Percentiles rank a stretch among this genome's conserved stretches.
Evolutionary conservation across 768 basidiomycete genomes (phyloP).

Genomic region (Ramaria sp.): DNA sequence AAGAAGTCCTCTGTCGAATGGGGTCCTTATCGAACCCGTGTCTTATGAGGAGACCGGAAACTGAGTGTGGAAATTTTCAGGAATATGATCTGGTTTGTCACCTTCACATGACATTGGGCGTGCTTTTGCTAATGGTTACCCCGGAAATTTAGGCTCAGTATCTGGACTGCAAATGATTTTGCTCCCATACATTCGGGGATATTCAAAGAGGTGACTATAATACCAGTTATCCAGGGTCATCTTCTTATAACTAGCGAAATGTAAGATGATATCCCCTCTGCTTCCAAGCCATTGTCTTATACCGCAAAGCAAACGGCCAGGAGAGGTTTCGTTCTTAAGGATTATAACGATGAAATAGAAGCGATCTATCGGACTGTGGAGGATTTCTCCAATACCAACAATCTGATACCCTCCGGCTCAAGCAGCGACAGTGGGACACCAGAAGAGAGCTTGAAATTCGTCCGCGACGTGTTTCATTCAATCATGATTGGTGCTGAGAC

Average conservation of each 20-base stretch:
- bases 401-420: conserved; percentile 8
- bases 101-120: background rate
- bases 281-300: conserved; percentile 31
- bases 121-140: background rate
- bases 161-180: conserved; percentile 16
- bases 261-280: conserved; percentile 34
- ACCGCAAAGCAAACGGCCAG: conserved; percentile 36
- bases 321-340: conserved; percentile 26
- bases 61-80: conserved; percentile 22
- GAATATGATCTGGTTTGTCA: conserved; percentile 23
- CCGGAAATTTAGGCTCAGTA: conserved; percentile 14
- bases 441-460: conserved; percentile 1
- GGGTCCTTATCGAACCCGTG: conserved; percentile 26
- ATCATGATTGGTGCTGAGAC: background rate
- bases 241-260: background rate
- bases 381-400: conserved; percentile 17
- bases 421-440: background rate
- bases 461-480: background rate
- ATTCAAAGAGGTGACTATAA: conserved; percentile 20
- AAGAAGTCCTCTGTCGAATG: conserved; percentile 27
- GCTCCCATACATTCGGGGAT: conserved; percentile 18
- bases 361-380: conserved; percentile 21
- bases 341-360: conserved; percentile 37
- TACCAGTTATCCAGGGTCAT: conserved; percentile 18
- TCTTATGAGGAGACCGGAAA: conserved; percentile 14